phyloP scores from a whole-genome alignment of 2,329 filamentous ascomycete species.

The Fusarium graminum region DNA sequence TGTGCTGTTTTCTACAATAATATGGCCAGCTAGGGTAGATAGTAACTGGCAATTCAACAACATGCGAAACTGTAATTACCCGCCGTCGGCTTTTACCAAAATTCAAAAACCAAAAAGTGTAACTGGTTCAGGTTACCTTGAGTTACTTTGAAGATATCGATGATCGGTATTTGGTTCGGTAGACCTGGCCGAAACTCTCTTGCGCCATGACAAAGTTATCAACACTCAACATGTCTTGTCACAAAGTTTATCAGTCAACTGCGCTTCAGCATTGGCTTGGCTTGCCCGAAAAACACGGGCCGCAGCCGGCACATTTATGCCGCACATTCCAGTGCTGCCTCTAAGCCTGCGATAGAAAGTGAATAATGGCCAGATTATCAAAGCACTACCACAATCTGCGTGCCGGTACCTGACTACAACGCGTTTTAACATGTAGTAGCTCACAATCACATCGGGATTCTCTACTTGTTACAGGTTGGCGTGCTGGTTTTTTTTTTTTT shows the following conservation, averaged over 20 bases:
- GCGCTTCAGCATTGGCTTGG: constrained; percentile 22
- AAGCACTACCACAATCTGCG: constrained; percentile 9
- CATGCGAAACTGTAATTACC: background rate
- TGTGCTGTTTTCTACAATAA: constrained; percentile 19
- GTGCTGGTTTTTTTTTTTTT: constrained; percentile 6
- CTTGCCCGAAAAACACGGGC: constrained; percentile 24
- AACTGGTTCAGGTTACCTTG: constrained; percentile 41
- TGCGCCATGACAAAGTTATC: background rate
- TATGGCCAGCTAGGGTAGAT: constrained; percentile 3
- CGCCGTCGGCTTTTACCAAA: constrained; percentile 6
- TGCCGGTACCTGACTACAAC: constrained; percentile 25
- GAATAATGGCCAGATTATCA: constrained; percentile 20
- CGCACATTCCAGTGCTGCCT: constrained; percentile 26
- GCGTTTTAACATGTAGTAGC: constrained; percentile 1
- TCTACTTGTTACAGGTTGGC: constrained; percentile 1
- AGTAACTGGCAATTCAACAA: constrained; percentile 1
- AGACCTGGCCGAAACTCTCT: constrained; percentile 13
- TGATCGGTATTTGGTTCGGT: constrained; percentile 24
- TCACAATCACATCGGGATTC: constrained; percentile 9
- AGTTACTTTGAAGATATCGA: constrained; percentile 1
- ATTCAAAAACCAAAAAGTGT: constrained; percentile 3
- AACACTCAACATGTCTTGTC: background rate
- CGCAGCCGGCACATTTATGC: constrained; percentile 18
- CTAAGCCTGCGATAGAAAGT: constrained; percentile 5
- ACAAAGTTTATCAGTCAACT: constrained; percentile 27